phyloP scores from a whole-genome alignment of 306 rosid species.

The Acacia acuminata region DNA sequence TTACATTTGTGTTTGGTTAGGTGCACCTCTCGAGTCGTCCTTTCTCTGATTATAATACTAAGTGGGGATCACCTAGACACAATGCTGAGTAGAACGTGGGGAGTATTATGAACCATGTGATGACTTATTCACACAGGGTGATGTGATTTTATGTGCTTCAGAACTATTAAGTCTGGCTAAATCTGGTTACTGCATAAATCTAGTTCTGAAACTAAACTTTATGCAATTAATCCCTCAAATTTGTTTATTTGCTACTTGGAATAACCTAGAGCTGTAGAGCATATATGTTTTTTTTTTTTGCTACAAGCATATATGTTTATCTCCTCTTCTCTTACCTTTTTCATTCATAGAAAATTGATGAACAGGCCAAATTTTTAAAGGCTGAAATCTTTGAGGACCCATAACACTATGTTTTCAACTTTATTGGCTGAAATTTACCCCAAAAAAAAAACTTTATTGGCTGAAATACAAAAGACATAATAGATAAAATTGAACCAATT shows the following conservation, averaged over 20 bases:
- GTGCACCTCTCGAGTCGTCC: slow-evolving; percentile 16
- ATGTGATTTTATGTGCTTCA: slow-evolving; percentile 11
- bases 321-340: neutral
- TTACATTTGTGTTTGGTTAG: slow-evolving; percentile 25
- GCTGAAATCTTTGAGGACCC: neutral
- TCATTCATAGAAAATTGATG: neutral
- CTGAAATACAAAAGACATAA: neutral
- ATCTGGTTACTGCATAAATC: neutral
- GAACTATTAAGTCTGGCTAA: neutral
- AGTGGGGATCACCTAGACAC: neutral
- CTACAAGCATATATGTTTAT: neutral
- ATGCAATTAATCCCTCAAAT: neutral
- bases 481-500: neutral
- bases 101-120: slow-evolving; percentile 4
- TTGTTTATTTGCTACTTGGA: neutral
- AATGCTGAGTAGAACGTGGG: neutral
- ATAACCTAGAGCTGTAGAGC: neutral
- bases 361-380: neutral
- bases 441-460: neutral
- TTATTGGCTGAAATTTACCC: neutral
- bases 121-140: neutral
- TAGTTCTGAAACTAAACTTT: neutral
- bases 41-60: slow-evolving; percentile 22
- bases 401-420: neutral
- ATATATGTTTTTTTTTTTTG: neutral